Conservation (phyloP, 2,329 filamentous ascomycete genomes). For the Aspergillus carbonarius region DNA sequence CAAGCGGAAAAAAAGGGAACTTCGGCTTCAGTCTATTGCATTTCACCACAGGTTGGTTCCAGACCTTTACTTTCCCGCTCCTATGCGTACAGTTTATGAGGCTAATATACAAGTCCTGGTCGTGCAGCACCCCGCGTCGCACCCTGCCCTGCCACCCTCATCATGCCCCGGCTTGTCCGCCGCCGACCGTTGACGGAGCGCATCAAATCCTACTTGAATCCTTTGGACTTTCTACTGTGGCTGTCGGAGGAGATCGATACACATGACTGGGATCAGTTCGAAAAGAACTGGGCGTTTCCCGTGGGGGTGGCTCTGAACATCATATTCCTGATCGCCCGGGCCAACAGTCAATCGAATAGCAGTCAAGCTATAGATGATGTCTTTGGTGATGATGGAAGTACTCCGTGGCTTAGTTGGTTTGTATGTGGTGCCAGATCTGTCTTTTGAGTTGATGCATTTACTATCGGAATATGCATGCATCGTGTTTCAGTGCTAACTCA, state of each 20-base stretch:
- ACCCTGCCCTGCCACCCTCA: conserved; percentile 32
- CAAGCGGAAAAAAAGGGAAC: conserved; percentile 11
- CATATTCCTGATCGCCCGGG: conserved; percentile 75
- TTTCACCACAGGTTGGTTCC: not conserved
- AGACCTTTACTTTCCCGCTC: not conserved
- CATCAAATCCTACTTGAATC: conserved; percentile 76
- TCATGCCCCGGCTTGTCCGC: conserved; percentile 79
- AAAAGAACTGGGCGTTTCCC: conserved; percentile 70
- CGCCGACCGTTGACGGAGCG: conserved; percentile 76
- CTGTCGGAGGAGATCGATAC: conserved; percentile 90
- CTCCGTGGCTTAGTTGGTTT: conserved; percentile 68
- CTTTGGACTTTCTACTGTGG: conserved; percentile 86
- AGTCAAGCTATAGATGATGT: conserved; percentile 70
- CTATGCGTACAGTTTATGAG: not conserved
- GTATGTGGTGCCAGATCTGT: conserved; percentile 43
- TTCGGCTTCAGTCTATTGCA: conserved; percentile 4
- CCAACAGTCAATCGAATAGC: conserved; percentile 62
- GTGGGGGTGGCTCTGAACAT: conserved; percentile 77
- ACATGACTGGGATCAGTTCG: conserved; percentile 79
- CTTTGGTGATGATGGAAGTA: conserved; percentile 67
- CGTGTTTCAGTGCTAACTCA: not conserved
- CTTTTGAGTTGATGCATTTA: not conserved
- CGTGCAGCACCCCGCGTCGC: not conserved
- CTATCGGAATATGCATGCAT: not conserved
- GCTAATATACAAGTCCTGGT: not conserved